Evolutionary conservation across 345 rosid genomes (phyloP).

Genomic region (Pistacia vera): DNA sequence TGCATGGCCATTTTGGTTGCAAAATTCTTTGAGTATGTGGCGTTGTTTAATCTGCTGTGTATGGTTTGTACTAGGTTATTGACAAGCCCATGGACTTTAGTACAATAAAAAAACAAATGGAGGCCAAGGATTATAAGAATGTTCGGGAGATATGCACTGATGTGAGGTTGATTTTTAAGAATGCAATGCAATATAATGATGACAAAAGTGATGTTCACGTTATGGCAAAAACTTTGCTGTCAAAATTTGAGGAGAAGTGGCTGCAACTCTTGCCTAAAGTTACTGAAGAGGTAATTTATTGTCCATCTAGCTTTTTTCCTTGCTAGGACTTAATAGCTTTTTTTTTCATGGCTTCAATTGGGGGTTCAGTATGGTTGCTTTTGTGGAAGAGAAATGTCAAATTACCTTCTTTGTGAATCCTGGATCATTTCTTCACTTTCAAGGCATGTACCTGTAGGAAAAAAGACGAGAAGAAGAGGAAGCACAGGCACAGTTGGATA

Average conservation of each 20-base stretch:
- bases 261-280: slow-evolving; percentile 74
- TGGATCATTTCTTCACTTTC: slow-evolving; percentile 9
- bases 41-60: slow-evolving; percentile 16
- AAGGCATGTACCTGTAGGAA: slow-evolving; percentile 44
- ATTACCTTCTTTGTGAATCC: slow-evolving; percentile 13
- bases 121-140: slow-evolving; percentile 84
- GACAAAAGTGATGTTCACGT: slow-evolving; percentile 66
- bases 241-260: slow-evolving; percentile 92
- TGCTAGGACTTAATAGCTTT: slow-evolving; percentile 8
- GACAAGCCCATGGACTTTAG: slow-evolving; percentile 97
- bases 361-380: slow-evolving; percentile 4
- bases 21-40: background rate
- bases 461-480: slow-evolving; percentile 70
- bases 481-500: slow-evolving; percentile 57
- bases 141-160: slow-evolving; percentile 79
- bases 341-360: slow-evolving; percentile 5
- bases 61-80: slow-evolving; percentile 48
- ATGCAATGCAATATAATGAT: slow-evolving; percentile 94
- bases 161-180: slow-evolving; percentile 81
- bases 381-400: background rate
- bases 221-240: slow-evolving; percentile 85
- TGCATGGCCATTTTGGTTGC: background rate
- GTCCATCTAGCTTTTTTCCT: background rate
- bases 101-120: slow-evolving; percentile 85
- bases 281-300: slow-evolving; percentile 63